A percentile compares a stretch with the other conserved stretches of the same genome.
phyloP scores from a whole-genome alignment of 768 basidiomycete genomes.

The Fomitopsis serialis region DNA sequence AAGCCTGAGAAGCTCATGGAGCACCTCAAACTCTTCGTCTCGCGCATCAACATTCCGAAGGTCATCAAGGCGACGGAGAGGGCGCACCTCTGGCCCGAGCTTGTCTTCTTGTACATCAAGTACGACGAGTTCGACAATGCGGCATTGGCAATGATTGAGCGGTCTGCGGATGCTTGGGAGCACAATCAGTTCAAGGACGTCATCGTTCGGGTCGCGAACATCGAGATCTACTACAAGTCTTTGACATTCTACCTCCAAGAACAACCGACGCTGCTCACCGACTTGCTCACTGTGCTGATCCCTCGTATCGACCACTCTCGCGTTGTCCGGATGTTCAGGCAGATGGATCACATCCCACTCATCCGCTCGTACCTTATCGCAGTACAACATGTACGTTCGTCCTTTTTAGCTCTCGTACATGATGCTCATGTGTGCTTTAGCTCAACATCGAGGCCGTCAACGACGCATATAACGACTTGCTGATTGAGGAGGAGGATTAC shows the following conservation, averaged over 20 bases:
- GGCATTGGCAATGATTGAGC: conserved; percentile 97
- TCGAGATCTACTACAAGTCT: conserved; percentile 98
- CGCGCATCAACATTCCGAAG: conserved; percentile 98
- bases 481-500: conserved; percentile 99
- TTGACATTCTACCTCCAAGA: conserved; percentile 92
- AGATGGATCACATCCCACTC: conserved; percentile 93
- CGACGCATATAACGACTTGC: conserved; percentile 95
- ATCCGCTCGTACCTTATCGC: conserved; percentile 96
- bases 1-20: conserved; percentile 96
- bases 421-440: conserved; percentile 31
- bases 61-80: conserved; percentile 96
- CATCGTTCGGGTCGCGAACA: conserved; percentile 91
- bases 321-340: conserved; percentile 92
- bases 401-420: not conserved
- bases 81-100: conserved; percentile 96
- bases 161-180: conserved; percentile 97
- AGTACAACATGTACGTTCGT: conserved; percentile 75
- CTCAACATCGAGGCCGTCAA: conserved; percentile 97
- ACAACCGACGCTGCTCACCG: conserved; percentile 89
- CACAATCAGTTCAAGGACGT: conserved; percentile 99
- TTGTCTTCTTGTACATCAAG: conserved; percentile 98
- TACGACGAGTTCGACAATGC: conserved; percentile 99
- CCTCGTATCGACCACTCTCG: conserved; percentile 93
- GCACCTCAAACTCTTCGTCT: conserved; percentile 92
- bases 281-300: conserved; percentile 87